These are phyloP conservation scores for Sclerotinia subarctica DNA, from an alignment of 2,329 filamentous ascomycete genomes.

Conservation along the genomic window DNA sequence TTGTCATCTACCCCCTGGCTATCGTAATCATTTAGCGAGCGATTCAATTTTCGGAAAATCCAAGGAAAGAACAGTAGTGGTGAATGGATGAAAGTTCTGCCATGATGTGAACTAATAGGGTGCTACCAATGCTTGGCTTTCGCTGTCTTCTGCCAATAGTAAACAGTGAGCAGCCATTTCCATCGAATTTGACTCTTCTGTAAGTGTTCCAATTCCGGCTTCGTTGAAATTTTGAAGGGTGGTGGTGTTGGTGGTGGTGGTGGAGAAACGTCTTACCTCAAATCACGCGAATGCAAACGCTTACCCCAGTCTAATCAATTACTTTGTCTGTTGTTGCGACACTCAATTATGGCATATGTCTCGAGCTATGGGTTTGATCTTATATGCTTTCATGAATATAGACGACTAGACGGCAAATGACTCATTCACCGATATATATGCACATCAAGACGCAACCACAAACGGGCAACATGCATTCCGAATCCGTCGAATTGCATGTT, in stretches of 20 bases:
- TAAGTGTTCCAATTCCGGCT: background rate
- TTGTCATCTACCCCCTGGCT: constrained; percentile 20
- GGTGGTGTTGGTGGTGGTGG: too few relatives aligned
- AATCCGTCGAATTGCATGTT: background rate
- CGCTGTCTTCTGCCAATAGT: too few relatives aligned
- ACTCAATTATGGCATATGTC: background rate
- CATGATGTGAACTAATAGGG: background rate
- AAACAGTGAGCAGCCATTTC: background rate
- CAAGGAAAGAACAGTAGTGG: background rate
- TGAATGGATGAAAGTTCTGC: background rate
- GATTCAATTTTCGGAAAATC: background rate
- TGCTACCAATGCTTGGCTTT: background rate
- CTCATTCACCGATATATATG: background rate
- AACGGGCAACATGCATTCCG: background rate
- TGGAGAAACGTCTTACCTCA: background rate
- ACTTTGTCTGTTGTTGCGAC: background rate
- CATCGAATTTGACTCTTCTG: background rate
- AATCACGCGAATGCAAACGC: background rate
- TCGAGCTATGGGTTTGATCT: background rate
- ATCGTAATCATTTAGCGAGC: constrained; percentile 12
- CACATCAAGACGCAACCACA: background rate
- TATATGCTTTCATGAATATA: background rate
- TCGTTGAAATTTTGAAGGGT: background rate
- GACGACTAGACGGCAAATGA: background rate
- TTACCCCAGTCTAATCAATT: background rate